These are phyloP conservation scores for Cladosporium oxysporum DNA, from an alignment of 2,329 filamentous ascomycete genomes.

Conservation along the genomic window DNA sequence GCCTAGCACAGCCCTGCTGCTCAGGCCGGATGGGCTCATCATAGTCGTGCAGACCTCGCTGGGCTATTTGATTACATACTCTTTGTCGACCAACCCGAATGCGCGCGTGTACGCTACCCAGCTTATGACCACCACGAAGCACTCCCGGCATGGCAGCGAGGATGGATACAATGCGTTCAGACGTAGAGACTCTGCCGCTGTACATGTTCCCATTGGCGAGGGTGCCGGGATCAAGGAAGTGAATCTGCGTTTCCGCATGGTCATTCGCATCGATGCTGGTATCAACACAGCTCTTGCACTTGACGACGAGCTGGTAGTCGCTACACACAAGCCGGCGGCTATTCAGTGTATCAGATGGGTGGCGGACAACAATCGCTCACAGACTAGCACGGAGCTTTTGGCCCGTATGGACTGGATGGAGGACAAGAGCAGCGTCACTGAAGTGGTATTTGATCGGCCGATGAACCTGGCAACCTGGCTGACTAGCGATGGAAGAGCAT, in stretches of 20 bases:
- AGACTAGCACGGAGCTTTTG: constrained; percentile 88
- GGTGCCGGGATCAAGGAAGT: constrained; percentile 80
- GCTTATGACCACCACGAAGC: constrained; percentile 60
- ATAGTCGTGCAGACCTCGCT: constrained; percentile 83
- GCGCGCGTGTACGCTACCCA: constrained; percentile 82
- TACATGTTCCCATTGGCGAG: constrained; percentile 71
- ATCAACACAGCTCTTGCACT: constrained; percentile 85
- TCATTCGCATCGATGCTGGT: constrained; percentile 95
- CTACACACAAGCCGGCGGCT: constrained; percentile 88
- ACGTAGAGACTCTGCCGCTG: constrained; percentile 25
- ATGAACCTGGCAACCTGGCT: constrained; percentile 97
- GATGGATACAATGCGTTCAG: constrained; percentile 36
- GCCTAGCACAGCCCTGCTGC: constrained; percentile 76
- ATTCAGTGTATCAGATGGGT: constrained; percentile 96
- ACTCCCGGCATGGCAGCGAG: constrained; percentile 53
- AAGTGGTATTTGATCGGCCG: constrained; percentile 91
- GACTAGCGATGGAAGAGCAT: constrained; percentile 81
- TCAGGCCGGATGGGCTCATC: constrained; percentile 89
- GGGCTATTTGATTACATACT: constrained; percentile 93
- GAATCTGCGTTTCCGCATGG: constrained; percentile 91
- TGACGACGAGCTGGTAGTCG: constrained; percentile 89
- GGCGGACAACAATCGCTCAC: constrained; percentile 75
- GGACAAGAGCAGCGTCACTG: constrained; percentile 72
- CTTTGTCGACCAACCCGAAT: constrained; percentile 79
- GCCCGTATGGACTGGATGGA: constrained; percentile 84